Evolutionary conservation across 306 rosid genomes (phyloP).

Genomic region (Purshia tridentata): DNA sequence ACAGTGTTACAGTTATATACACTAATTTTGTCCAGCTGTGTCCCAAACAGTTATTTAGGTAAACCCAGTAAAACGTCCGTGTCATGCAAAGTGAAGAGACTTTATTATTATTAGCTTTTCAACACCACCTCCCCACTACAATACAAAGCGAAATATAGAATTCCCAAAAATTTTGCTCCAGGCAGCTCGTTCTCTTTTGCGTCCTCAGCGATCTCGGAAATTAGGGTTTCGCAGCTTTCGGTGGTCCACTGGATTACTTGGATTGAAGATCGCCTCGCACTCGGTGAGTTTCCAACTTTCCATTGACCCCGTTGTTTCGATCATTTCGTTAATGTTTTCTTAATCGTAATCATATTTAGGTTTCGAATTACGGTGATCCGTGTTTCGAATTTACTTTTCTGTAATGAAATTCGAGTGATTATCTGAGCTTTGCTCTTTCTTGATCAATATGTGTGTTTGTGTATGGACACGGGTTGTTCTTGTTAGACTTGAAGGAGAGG

Average conservation of each 20-base stretch:
- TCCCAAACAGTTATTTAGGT: background rate
- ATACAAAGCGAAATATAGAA: background rate
- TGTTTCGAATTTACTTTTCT: background rate
- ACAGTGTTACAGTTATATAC: too few species aligned
- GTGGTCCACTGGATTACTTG: background rate
- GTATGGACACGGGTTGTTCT: background rate
- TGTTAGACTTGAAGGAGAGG: background rate
- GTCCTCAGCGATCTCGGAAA: conserved; percentile 28
- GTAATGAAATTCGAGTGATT: background rate
- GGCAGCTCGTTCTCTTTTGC: background rate
- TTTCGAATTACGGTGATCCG: background rate
- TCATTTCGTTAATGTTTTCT: background rate
- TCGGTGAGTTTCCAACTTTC: conserved; percentile 45
- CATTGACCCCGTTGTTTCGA: background rate
- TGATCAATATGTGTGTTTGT: background rate
- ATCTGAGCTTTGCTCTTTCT: background rate
- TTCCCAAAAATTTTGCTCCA: background rate
- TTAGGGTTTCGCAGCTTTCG: conserved; percentile 28
- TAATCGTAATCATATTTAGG: background rate
- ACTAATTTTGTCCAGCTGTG: background rate
- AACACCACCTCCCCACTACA: too few species aligned
- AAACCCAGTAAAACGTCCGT: conserved; percentile 8
- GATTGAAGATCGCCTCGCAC: conserved; percentile 23
- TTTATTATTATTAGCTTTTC: background rate
- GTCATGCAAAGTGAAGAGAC: background rate